Percentiles rank a stretch among this genome's conserved stretches.
Evolutionary conservation across 306 rosid species (phyloP).

Genomic region (Castanea sativa): DNA sequence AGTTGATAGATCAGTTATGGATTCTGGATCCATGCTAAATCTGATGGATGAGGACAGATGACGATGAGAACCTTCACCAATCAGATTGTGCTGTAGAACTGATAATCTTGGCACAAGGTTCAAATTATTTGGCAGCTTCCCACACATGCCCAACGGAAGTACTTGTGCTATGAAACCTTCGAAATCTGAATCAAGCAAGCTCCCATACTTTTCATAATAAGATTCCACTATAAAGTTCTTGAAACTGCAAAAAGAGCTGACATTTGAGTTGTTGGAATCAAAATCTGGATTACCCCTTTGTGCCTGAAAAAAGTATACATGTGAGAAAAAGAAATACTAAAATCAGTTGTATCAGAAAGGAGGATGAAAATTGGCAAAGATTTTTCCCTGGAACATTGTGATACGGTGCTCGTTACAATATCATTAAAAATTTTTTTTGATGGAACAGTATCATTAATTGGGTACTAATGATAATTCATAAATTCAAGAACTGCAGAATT

Average conservation of each 20-base stretch:
- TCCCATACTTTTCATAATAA: constrained; percentile 41
- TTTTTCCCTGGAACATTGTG: neutral
- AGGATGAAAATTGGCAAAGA: neutral
- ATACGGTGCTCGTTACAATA: neutral
- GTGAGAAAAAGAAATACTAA: constrained; percentile 2
- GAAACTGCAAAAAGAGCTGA: constrained; percentile 22
- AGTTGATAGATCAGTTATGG: constrained; percentile 33
- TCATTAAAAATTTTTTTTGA: neutral
- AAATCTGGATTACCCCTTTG: constrained; percentile 27
- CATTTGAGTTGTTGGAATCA: constrained; percentile 9
- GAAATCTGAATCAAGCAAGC: constrained; percentile 48
- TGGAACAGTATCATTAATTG: neutral
- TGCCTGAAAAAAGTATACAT: constrained; percentile 40
- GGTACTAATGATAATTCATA: neutral
- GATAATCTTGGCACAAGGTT: constrained; percentile 35
- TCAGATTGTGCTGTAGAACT: constrained; percentile 41
- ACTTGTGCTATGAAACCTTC: constrained; percentile 51
- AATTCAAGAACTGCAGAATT: neutral
- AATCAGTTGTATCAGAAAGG: no score
- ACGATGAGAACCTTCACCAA: constrained; percentile 83
- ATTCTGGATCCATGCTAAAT: constrained; percentile 28
- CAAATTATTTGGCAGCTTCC: constrained; percentile 34
- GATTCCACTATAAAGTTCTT: constrained; percentile 52
- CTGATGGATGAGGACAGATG: constrained; percentile 49
- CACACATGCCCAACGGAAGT: constrained; percentile 41